Conservation (phyloP, 2,329 filamentous ascomycete genomes). For the Epicoccum sorghinum region DNA sequence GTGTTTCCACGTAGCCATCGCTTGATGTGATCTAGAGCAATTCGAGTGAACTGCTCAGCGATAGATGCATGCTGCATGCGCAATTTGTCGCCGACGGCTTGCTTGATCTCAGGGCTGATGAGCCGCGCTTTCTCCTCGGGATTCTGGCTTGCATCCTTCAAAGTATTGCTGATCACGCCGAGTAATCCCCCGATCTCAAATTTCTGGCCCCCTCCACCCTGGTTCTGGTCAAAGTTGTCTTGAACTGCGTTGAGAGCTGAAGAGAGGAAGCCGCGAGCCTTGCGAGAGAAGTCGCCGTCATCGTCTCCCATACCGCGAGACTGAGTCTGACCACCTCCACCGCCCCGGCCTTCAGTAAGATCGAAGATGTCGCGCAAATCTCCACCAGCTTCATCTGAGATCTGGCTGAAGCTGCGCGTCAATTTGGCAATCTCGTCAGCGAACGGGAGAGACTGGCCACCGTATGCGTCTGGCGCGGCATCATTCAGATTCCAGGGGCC, state of each 20-base stretch:
- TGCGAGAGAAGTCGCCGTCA: conserved; percentile 22
- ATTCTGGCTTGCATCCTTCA: conserved; percentile 37
- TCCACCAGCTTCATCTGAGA: conserved; percentile 35
- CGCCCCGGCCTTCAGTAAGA: conserved; percentile 29
- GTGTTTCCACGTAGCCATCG: conserved; percentile 41
- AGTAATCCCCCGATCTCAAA: conserved; percentile 36
- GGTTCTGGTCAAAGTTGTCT: conserved; percentile 30
- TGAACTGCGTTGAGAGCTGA: conserved; percentile 35
- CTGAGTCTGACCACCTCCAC: conserved; percentile 19
- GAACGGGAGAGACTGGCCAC: conserved; percentile 37
- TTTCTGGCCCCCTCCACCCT: conserved; percentile 19
- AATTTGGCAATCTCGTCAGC: conserved; percentile 38
- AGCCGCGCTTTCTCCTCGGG: conserved; percentile 39
- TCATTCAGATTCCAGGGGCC: conserved; percentile 34
- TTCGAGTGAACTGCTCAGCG: conserved; percentile 38
- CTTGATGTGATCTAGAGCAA: conserved; percentile 40
- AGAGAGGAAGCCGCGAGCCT: conserved; percentile 33
- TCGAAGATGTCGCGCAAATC: conserved; percentile 39
- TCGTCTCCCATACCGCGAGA: conserved; percentile 13
- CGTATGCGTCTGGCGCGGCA: conserved; percentile 36
- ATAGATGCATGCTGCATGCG: conserved; percentile 35
- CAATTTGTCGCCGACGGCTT: conserved; percentile 34
- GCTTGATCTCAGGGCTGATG: conserved; percentile 41
- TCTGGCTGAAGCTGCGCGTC: conserved; percentile 36
- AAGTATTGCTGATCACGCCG: conserved; percentile 33